A percentile compares a stretch with the other conserved stretches of the same genome.
These are phyloP conservation scores for Boletus huronensis DNA, from an alignment of 768 basidiomycete species.

Conservation along the genomic window DNA sequence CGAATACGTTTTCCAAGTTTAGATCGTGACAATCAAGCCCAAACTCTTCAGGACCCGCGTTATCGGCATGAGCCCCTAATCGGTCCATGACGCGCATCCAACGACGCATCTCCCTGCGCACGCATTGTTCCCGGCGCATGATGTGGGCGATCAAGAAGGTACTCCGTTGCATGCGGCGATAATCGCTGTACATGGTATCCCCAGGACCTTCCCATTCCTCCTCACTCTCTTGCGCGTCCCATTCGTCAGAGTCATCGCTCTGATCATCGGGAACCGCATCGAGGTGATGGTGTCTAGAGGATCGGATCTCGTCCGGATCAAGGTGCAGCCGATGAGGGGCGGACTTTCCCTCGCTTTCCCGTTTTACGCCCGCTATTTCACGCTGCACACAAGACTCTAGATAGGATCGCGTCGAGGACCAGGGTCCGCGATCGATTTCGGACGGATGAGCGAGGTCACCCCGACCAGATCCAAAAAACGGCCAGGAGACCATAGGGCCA, in stretches of 20 bases:
- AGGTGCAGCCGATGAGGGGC: conserved; percentile 77
- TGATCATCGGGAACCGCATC: conserved; percentile 67
- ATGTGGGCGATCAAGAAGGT: conserved; percentile 77
- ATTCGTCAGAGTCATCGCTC: conserved; percentile 76
- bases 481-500: conserved; percentile 86
- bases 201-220: conserved; percentile 73
- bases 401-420: conserved; percentile 58
- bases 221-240: conserved; percentile 76
- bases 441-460: conserved; percentile 65
- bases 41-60: conserved; percentile 53
- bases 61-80: conserved; percentile 37
- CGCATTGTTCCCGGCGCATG: conserved; percentile 56
- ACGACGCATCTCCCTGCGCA: conserved; percentile 65
- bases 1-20: conserved; percentile 82
- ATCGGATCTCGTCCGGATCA: conserved; percentile 72
- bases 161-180: conserved; percentile 73
- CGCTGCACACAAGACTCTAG: conserved; percentile 62
- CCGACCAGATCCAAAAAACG: conserved; percentile 83
- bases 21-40: conserved; percentile 83
- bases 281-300: conserved; percentile 67
- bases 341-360: conserved; percentile 73
- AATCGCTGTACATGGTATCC: conserved; percentile 78
- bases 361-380: conserved; percentile 70
- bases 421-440: conserved; percentile 80
- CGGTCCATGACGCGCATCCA: conserved; percentile 69